Base-by-base conservation (phyloP, 176 grass and related monocot genomes). In the Zizania latifolia region DNA sequence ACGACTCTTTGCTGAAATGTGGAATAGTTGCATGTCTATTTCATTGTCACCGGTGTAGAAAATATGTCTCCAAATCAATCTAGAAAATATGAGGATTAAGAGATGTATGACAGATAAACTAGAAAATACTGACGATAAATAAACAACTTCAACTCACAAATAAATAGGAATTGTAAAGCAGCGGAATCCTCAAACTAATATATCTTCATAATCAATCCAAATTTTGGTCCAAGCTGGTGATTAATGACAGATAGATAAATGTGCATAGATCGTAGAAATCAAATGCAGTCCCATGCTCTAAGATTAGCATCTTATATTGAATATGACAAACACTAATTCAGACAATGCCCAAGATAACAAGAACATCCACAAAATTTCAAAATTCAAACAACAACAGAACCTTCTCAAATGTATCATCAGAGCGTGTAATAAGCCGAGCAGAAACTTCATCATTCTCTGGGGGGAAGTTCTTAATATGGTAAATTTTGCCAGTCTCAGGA, bases 401-500 rank as follows among this genome's bases (percentile, higher is more conserved):
- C 90, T 93, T 97, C 62, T 87, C 90, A 72, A 81, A 79, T 21
- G 86, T 93, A 77, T 97, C 94, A 21, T 97, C 94, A 44, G 86
- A 89, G 26, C 94, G 88, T 35, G 86, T 81, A 78, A 83, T 75
- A 71, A 97, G 86, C 32, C 94, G 86, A 74, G 69, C 48, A 70
- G 86, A 80, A 80, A 97, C 85, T 69, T 97, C 90, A 70, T 97
- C 86, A 74, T 80, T 89, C 84, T 93, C 86, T 2, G 90, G 90
- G 41, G 88, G 88, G 8, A 78, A 91, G 66, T 87, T 93, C 70
- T 83, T 97, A 43, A 93, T 50, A 73, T 97, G 94, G 56, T 97
- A 97, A 93, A 97, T 93, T 86, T 97, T 97, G 35, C 88, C 86
- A 19, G 90, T 91, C 41, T 83, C 64, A 62, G 88, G 94, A 84